Conservation (phyloP, 164 flowering plant species). For the Warburgia ugandensis region DNA sequence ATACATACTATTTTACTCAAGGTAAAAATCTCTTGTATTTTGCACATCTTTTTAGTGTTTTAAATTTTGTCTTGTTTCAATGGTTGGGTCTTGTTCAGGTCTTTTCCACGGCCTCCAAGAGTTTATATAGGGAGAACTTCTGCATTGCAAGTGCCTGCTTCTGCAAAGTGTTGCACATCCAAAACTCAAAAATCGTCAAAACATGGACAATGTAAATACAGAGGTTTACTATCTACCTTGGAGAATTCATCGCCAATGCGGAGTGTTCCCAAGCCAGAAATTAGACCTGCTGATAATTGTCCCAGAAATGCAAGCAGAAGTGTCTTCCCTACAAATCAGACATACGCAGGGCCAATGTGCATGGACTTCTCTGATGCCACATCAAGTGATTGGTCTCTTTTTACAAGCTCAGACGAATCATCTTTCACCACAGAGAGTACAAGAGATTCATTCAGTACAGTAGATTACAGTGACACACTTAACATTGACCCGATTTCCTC, state of each 20-base stretch:
- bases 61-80: constrained; percentile 4
- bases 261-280: constrained; percentile 14
- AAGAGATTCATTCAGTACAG: constrained; percentile 69
- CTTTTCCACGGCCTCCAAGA: constrained; percentile 57
- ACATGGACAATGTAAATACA: constrained; percentile 18
- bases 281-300: constrained; percentile 6
- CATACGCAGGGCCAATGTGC: constrained; percentile 18
- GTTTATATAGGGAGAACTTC: constrained; percentile 20
- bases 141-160: constrained; percentile 20
- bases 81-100: constrained; percentile 28
- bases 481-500: constrained; percentile 44
- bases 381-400: constrained; percentile 80
- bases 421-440: constrained; percentile 89
- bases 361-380: constrained; percentile 59
- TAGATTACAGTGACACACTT: constrained; percentile 43
- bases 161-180: constrained; percentile 17
- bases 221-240: constrained; percentile 8
- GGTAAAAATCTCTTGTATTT: constrained; percentile 28
- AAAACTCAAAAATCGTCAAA: constrained; percentile 29
- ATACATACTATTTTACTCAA: constrained; percentile 73
- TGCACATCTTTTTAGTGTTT: background rate
- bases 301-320: constrained; percentile 16
- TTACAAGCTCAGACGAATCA: constrained; percentile 83
- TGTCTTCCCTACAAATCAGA: constrained; percentile 21
- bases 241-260: constrained; percentile 7